These are phyloP conservation scores for Pontederia paniculata DNA, from an alignment of 176 grass and related monocot species.

Conservation along the genomic window DNA sequence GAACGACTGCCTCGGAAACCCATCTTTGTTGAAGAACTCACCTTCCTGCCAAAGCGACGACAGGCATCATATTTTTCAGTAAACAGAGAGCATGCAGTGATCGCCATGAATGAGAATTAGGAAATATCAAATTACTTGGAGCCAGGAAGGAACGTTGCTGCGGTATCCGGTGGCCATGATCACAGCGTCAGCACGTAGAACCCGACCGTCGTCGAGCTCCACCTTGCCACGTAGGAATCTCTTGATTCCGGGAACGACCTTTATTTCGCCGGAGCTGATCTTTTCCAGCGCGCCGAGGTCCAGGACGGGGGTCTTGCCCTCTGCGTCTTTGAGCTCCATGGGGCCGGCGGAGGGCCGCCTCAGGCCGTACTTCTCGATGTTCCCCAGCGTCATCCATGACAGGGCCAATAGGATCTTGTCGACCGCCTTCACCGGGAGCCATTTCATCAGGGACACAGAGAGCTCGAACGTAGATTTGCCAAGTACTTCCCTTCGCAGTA, in stretches of 20 bases:
- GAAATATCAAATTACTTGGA: constrained; percentile 41
- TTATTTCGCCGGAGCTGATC: constrained; percentile 49
- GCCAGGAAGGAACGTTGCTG: constrained; percentile 71
- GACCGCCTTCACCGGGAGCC: constrained; percentile 74
- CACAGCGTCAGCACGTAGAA: constrained; percentile 42
- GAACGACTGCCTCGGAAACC: constrained; percentile 51
- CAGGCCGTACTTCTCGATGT: constrained; percentile 41
- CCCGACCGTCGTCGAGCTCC: constrained; percentile 49
- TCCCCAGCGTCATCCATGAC: constrained; percentile 48
- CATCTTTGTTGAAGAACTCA: constrained; percentile 73
- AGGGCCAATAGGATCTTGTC: constrained; percentile 56
- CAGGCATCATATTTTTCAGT: background rate
- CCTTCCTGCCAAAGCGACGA: constrained; percentile 16
- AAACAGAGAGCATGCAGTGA: background rate
- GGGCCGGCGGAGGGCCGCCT: constrained; percentile 56
- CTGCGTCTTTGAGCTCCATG: constrained; percentile 49
- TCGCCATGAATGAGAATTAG: background rate
- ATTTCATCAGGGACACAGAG: constrained; percentile 53
- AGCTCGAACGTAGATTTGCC: constrained; percentile 74
- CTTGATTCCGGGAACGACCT: constrained; percentile 39
- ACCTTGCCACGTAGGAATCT: constrained; percentile 27
- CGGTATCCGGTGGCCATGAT: constrained; percentile 79
- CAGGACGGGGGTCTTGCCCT: constrained; percentile 65
- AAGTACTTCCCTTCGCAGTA: constrained; percentile 59
- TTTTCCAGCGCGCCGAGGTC: constrained; percentile 43